A percentile compares a stretch with the other conserved stretches of the same genome.
phyloP scores from a whole-genome alignment of 2,329 filamentous ascomycete genomes.

The Ophiosphaerella narmari region DNA sequence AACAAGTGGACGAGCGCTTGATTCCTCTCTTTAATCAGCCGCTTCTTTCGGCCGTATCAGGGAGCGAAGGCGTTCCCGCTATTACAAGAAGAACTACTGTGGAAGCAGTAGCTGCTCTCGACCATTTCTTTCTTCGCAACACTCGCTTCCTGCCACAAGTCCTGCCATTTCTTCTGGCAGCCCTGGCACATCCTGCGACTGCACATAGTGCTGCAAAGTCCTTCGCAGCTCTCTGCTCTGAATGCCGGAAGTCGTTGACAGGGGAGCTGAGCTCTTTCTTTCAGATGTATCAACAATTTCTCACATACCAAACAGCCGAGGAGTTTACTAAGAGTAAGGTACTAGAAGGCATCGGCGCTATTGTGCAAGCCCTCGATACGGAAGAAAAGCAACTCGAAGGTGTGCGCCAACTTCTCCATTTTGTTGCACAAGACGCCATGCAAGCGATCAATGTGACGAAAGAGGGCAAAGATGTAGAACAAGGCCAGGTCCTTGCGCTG shows the following conservation, averaged over 20 bases:
- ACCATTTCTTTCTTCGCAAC: constrained; percentile 76
- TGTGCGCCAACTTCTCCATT: constrained; percentile 63
- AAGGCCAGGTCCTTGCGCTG: constrained; percentile 51
- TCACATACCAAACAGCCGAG: constrained; percentile 64
- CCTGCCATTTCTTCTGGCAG: constrained; percentile 74
- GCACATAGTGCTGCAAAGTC: constrained; percentile 73
- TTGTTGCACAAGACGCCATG: constrained; percentile 66
- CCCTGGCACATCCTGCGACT: constrained; percentile 65
- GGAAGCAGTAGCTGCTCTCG: constrained; percentile 71
- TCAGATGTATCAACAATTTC: constrained; percentile 70
- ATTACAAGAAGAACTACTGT: constrained; percentile 71
- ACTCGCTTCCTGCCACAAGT: constrained; percentile 69
- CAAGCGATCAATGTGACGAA: constrained; percentile 39
- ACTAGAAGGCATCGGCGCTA: constrained; percentile 72
- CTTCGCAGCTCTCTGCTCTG: constrained; percentile 74
- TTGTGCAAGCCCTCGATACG: constrained; percentile 72
- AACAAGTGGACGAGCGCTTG: constrained; percentile 64
- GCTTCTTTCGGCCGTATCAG: constrained; percentile 57
- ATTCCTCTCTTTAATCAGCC: constrained; percentile 67
- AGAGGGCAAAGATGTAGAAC: constrained; percentile 42
- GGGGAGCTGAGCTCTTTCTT: constrained; percentile 71
- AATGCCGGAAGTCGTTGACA: constrained; percentile 72
- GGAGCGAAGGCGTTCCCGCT: constrained; percentile 58
- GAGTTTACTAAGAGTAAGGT: constrained; percentile 73
- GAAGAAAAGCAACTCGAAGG: constrained; percentile 60